phyloP scores from a whole-genome alignment of 441 rosid species.

The Hura crepitans region DNA sequence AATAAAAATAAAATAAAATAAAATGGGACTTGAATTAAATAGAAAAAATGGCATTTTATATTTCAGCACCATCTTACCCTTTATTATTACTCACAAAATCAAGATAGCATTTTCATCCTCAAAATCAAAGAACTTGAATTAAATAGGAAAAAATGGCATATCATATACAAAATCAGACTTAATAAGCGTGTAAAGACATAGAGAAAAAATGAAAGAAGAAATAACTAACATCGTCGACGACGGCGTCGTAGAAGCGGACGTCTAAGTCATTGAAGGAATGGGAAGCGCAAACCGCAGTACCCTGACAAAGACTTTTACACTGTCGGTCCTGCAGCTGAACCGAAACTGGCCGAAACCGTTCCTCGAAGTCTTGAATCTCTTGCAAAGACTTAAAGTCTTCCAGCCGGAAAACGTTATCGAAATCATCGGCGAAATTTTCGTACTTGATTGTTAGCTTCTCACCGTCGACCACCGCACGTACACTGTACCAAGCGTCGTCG shows the following conservation, averaged over 20 bases:
- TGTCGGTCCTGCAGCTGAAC: conserved; percentile 41
- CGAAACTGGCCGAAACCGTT: conserved; percentile 37
- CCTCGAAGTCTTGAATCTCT: conserved; percentile 26
- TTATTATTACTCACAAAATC: too few relatives aligned
- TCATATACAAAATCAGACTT: too few relatives aligned
- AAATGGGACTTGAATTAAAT: too few relatives aligned
- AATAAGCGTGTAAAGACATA: too few relatives aligned
- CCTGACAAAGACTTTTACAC: conserved; percentile 25
- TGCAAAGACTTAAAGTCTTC: conserved; percentile 14
- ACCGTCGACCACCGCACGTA: conserved; percentile 17
- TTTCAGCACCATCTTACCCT: too few relatives aligned
- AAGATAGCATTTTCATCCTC: too few relatives aligned
- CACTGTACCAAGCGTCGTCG: conserved; percentile 49
- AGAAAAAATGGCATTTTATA: too few relatives aligned
- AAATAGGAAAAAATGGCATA: too few relatives aligned
- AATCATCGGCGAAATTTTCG: conserved; percentile 21
- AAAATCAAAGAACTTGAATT: too few relatives aligned
- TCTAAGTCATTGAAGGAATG: conserved; percentile 23
- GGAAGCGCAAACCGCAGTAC: conserved; percentile 42
- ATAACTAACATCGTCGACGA: conserved; percentile 34
- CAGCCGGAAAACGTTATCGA: conserved; percentile 26
- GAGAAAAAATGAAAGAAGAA: neutral
- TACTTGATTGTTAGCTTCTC: conserved; percentile 31
- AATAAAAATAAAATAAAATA: too few relatives aligned
- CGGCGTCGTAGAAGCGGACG: conserved; percentile 43